Conservation (phyloP, 148 eudicot species). For the Linanthus parryae region DNA sequence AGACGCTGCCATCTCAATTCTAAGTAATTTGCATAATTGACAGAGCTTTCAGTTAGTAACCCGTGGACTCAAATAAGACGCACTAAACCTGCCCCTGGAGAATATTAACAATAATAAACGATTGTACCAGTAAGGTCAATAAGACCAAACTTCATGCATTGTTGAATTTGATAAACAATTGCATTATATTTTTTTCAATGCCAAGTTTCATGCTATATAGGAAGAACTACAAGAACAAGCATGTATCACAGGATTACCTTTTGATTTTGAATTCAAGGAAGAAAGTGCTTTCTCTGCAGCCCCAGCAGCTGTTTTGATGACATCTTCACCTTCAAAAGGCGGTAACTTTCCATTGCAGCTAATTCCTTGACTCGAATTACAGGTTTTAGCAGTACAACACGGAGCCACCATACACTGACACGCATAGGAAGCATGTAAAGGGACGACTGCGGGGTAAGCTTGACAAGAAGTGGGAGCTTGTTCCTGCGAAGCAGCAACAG, state of each 20-base stretch:
- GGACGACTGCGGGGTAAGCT: conserved; percentile 16
- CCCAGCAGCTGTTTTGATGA: conserved; percentile 52
- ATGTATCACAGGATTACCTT: conserved; percentile 24
- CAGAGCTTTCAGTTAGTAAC: too few species aligned
- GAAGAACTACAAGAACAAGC: conserved; percentile 5
- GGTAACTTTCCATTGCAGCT: conserved; percentile 18
- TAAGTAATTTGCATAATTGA: too few species aligned
- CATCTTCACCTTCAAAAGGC: conserved; percentile 28
- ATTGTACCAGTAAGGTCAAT: too few species aligned
- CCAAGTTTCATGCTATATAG: neutral
- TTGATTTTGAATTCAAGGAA: conserved; percentile 29
- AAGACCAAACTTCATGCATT: too few species aligned
- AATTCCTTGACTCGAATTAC: conserved; percentile 25
- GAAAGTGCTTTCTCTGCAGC: conserved; percentile 75
- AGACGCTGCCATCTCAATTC: too few species aligned
- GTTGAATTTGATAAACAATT: too few species aligned
- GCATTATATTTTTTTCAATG: too few species aligned
- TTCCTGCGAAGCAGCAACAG: conserved; percentile 26
- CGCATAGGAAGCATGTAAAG: conserved; percentile 20
- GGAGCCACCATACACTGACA: conserved; percentile 47
- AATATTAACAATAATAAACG: too few species aligned
- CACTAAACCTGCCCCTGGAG: too few species aligned
- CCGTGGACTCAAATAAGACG: too few species aligned
- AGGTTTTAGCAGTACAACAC: conserved; percentile 27
- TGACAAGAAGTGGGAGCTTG: conserved; percentile 25